Base-by-base conservation (phyloP, 2,329 filamentous ascomycete genomes). In the Talaromyces sp. region DNA sequence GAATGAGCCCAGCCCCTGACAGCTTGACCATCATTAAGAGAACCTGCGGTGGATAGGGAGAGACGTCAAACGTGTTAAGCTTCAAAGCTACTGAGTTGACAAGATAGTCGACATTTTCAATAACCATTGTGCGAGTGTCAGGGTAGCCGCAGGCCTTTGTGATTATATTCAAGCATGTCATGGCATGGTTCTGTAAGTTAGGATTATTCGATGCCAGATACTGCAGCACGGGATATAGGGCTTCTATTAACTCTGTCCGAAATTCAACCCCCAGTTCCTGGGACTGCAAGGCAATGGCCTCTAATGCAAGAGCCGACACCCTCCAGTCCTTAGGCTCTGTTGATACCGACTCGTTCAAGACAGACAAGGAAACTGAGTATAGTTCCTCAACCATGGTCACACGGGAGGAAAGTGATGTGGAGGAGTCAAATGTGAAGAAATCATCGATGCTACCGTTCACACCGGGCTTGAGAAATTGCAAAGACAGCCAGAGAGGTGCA, bases 61-160 rank as follows among this genome's bases (percentile, higher is more conserved):
- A 94, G 58, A 98, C 89, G 66, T 97, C 92, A 66, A 97, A 91
- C 0, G 91, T 91, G 68, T 96, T 97, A 7, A 99, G 83, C 64
- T 92, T 90, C 63, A 98, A 77, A 0, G 91, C 91, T 16, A 99
- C 87, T 0, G 95, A 91, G 71, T 98, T 98, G 64, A 98, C 89
- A 76, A 99, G 90, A 73, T 99, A 99, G 75, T 99, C 95, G 16
- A 92, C 93, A 64, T 99, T 99, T 58, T 90, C 87, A 31, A 98
- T 85, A 44, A 99, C 88, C 66, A 99, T 80, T 16, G 90, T 87
- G 30, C 89, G 89, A 4, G 94, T 89, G 68, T 83, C 87, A 0
- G 72, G 64, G 69, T 98, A 99, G 1, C 85, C 86, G 68, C 92
- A 97, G 0, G 89, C 83, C 2, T 76, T 71, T 0, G 94, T 89